Evolutionary conservation across 805 yeast species (phyloP).

Genomic region (Isabelozyma gotoi): DNA sequence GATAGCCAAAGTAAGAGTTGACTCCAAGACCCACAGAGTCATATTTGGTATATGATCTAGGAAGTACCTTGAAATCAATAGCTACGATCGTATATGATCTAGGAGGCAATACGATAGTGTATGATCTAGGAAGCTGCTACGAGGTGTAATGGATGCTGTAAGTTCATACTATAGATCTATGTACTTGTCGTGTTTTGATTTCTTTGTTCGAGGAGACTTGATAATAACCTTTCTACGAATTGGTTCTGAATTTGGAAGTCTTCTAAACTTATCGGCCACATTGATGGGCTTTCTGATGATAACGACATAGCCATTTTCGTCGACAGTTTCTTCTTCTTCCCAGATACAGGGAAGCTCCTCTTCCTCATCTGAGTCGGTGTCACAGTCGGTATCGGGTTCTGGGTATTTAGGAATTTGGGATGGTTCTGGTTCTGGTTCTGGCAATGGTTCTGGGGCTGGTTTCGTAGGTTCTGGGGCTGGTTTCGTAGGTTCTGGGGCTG

Average conservation of each 20-base stretch:
- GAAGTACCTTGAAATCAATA: too few relatives aligned
- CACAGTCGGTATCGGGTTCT: conserved; percentile 6
- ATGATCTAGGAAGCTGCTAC: too few relatives aligned
- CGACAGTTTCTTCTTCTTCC: conserved; percentile 20
- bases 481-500: neutral
- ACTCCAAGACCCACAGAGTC: conserved; percentile 12
- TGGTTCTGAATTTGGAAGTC: conserved; percentile 6
- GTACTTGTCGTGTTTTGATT: neutral
- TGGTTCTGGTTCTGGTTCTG: conserved; percentile 4
- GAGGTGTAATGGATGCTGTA: too few relatives aligned
- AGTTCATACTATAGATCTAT: too few relatives aligned
- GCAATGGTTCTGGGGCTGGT: conserved; percentile 6
- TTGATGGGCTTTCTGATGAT: conserved; percentile 18
- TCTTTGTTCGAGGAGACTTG: conserved; percentile 4
- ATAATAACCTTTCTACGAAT: conserved; percentile 12
- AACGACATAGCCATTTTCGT: conserved; percentile 14
- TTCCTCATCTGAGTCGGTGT: conserved; percentile 2
- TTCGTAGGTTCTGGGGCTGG: conserved; percentile 5
- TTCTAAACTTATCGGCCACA: conserved; percentile 12
- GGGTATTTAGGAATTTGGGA: conserved; percentile 1
- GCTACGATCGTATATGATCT: too few relatives aligned
- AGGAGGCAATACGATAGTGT: too few relatives aligned
- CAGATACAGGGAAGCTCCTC: conserved; percentile 15
- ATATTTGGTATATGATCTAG: conserved; percentile 3
- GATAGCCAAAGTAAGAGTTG: conserved; percentile 27